phyloP scores from a whole-genome alignment of 768 basidiomycete species.

The Auricularia cornea region DNA sequence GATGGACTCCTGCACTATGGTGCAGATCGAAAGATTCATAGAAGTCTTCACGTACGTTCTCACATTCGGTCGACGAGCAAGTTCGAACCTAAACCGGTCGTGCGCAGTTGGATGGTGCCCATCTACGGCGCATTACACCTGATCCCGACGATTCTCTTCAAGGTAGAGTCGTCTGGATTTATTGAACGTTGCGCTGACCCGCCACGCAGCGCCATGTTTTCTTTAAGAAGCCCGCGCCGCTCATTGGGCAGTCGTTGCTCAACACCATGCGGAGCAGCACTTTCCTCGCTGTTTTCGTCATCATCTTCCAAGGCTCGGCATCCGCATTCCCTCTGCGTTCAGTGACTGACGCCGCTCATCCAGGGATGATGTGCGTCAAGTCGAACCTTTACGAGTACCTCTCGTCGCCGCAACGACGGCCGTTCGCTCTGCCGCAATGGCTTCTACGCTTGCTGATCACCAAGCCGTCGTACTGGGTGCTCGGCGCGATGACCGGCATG shows the following conservation, averaged over 20 bases:
- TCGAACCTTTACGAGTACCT: conserved; percentile 47
- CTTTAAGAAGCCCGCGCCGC: conserved; percentile 51
- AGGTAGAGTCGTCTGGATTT: conserved; percentile 16
- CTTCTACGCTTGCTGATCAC: conserved; percentile 52
- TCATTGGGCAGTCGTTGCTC: conserved; percentile 54
- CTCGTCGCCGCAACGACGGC: conserved; percentile 22
- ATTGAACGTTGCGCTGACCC: neutral
- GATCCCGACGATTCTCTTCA: conserved; percentile 79
- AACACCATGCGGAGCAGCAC: conserved; percentile 80
- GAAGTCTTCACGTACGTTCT: conserved; percentile 82
- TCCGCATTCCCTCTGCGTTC: conserved; percentile 2
- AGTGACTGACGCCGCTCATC: neutral
- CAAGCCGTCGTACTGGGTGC: conserved; percentile 64
- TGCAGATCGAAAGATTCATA: conserved; percentile 64
- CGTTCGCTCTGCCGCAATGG: conserved; percentile 33
- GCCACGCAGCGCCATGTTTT: conserved; percentile 40
- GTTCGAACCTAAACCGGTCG: too few relatives aligned
- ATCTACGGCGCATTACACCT: conserved; percentile 84
- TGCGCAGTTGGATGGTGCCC: conserved; percentile 26
- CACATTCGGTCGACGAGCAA: too few relatives aligned
- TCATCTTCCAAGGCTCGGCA: conserved; percentile 69
- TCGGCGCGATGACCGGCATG: conserved; percentile 66
- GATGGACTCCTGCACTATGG: conserved; percentile 48
- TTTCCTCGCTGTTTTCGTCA: conserved; percentile 77
- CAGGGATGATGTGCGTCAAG: conserved; percentile 62